Base-by-base conservation (phyloP, 169 alveolate species). In the Eimeria maxima region DNA sequence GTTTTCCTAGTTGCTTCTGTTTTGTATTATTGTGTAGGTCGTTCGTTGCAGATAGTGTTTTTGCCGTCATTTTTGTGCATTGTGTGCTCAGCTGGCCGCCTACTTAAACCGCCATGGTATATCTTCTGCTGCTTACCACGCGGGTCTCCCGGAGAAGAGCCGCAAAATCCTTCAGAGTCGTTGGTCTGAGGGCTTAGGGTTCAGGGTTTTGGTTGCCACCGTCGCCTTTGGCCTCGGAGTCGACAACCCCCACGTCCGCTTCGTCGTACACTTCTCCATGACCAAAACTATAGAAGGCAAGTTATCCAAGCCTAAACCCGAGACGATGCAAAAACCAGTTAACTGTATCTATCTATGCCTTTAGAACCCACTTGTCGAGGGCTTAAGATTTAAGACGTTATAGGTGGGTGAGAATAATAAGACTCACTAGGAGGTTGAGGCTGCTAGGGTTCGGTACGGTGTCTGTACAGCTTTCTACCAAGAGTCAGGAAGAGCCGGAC, bases 151-250 rank as follows among this genome's bases (percentile, higher is more conserved):
- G 0, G 91, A 73, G 44, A 8, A 11, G 69, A 57, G 11, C 16
- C 22, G 95, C 22, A 47, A 45, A 29, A 45, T 22, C 11, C 96
- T 97, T 5, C 98, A 98, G 95, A 96, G 95, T 81, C 93, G 93
- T 78, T 99, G 98, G 99, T 97, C 99, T 99, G 91, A 91, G 98
- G 99, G 97, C 8, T 16, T 60, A 50, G 65, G 60, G 63, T 97
- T 99, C 67, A 97, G 98, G 74, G 99, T 99, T 7, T 98, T 99
- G 88, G 99, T 99, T 7, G 99, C 99, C n/a, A 99, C 99, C 3
- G 98, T 99, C 33, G 99, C 99, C 27, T 99, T 99, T 97, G 99
- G 99, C 33, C 98, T 99, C 99, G 99, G 99, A 50, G 99, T 99
- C 63, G 99, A 99, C 97, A 99, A 99, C 97, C 69, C 98, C 45